Conservation (phyloP, 1,284 basidiomycete genomes). For the Bjerkandera adusta region DNA sequence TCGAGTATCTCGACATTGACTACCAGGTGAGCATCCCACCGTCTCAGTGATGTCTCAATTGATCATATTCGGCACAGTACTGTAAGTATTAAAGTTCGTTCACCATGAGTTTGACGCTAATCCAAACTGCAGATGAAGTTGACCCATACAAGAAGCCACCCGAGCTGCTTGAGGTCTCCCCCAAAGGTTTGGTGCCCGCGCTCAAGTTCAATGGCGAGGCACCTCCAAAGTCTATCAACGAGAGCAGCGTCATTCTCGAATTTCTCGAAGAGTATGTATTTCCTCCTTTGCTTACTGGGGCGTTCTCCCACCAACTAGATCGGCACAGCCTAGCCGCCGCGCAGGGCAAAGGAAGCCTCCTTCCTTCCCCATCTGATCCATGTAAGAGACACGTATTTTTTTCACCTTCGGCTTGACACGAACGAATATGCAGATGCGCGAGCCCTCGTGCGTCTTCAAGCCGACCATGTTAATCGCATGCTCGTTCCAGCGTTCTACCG, state of each 20-base stretch:
- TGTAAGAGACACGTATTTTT: slow-evolving; percentile 38
- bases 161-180: slow-evolving; percentile 75
- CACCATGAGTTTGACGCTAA: neutral
- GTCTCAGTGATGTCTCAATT: neutral
- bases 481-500: slow-evolving; percentile 79
- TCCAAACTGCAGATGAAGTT: slow-evolving; percentile 55
- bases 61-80: slow-evolving; percentile 27
- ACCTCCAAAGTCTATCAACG: slow-evolving; percentile 59
- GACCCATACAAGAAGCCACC: slow-evolving; percentile 81
- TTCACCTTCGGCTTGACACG: neutral
- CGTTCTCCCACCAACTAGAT: no score
- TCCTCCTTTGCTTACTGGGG: neutral
- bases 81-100: slow-evolving; percentile 25
- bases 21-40: slow-evolving; percentile 44
- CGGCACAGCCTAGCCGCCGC: slow-evolving; percentile 42
- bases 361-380: slow-evolving; percentile 58
- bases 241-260: slow-evolving; percentile 73
- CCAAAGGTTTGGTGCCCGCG: slow-evolving; percentile 77
- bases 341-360: slow-evolving; percentile 45
- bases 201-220: slow-evolving; percentile 46
- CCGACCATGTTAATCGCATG: slow-evolving; percentile 62
- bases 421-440: slow-evolving; percentile 48
- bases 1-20: slow-evolving; percentile 60
- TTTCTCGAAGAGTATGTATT: slow-evolving; percentile 67
- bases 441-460: slow-evolving; percentile 65